Conservation (phyloP, 2,329 filamentous ascomycete species). For the Trichoderma brevicompactum region DNA sequence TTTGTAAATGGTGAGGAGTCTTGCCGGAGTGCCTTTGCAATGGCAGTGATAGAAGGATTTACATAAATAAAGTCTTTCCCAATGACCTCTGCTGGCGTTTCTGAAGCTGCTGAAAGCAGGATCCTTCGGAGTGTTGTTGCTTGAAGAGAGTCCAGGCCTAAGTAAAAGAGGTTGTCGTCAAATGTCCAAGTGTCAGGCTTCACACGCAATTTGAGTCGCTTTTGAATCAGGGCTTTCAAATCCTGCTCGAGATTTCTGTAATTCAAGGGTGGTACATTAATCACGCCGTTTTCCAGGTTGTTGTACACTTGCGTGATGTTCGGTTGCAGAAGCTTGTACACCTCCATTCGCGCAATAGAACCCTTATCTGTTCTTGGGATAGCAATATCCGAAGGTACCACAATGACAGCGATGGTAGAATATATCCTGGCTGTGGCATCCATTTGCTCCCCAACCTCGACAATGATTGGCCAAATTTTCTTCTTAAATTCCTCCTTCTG, state of each 20-base stretch:
- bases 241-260: constrained; percentile 28
- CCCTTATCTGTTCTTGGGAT: constrained; percentile 37
- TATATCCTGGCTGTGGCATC: constrained; percentile 33
- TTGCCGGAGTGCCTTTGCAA: constrained; percentile 25
- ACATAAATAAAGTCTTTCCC: constrained; percentile 32
- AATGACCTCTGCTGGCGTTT: constrained; percentile 31
- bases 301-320: constrained; percentile 32
- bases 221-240: constrained; percentile 28
- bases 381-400: constrained; percentile 24
- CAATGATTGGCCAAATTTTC: constrained; percentile 32
- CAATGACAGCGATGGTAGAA: constrained; percentile 33
- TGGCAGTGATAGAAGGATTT: constrained; percentile 30
- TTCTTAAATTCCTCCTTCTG: constrained; percentile 29
- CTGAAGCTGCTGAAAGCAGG: constrained; percentile 28
- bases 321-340: constrained; percentile 31
- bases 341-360: constrained; percentile 34
- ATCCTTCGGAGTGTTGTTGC: constrained; percentile 27
- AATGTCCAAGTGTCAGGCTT: constrained; percentile 14
- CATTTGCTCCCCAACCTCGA: constrained; percentile 31
- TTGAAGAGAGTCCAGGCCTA: constrained; percentile 31
- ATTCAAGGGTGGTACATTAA: constrained; percentile 28
- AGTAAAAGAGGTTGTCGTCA: constrained; percentile 30
- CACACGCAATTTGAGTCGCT: constrained; percentile 23
- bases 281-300: constrained; percentile 26
- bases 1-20: not conserved